phyloP scores from a whole-genome alignment of 1,284 basidiomycete genomes.

The Coriolopsis trogii region DNA sequence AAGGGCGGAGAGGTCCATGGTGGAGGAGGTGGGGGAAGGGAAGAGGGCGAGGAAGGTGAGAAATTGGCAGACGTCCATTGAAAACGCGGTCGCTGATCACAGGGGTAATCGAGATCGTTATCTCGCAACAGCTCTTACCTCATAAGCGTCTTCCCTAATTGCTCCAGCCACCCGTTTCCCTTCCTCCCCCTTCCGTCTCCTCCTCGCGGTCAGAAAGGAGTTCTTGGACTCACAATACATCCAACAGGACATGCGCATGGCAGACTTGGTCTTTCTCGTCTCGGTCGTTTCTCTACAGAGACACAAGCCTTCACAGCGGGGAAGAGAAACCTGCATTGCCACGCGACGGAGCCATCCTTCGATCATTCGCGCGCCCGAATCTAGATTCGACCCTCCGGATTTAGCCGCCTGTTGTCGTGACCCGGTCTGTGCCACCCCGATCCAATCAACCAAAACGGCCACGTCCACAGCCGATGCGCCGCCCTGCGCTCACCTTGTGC shows the following conservation, averaged over 20 bases:
- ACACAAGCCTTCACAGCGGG: background rate
- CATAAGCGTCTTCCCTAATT: conserved; percentile 22
- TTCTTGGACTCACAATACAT: too few relatives aligned
- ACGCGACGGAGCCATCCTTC: too few relatives aligned
- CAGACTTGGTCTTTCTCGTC: too few relatives aligned
- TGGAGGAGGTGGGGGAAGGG: conserved; percentile 28
- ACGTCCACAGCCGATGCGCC: too few relatives aligned
- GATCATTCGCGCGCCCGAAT: conserved; percentile 20
- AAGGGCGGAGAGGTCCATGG: conserved; percentile 74
- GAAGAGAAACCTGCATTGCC: background rate
- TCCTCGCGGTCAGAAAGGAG: too few relatives aligned
- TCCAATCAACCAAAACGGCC: background rate
- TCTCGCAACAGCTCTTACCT: conserved; percentile 32
- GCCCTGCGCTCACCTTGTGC: too few relatives aligned
- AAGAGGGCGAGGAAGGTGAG: conserved; percentile 30
- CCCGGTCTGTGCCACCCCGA: background rate
- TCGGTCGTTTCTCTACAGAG: background rate
- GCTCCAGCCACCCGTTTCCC: background rate
- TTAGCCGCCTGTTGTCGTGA: conserved; percentile 16
- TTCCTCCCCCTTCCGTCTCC: background rate
- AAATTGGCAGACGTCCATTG: conserved; percentile 31
- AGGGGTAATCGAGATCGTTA: conserved; percentile 39
- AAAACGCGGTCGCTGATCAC: conserved; percentile 38
- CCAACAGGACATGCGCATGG: too few relatives aligned
- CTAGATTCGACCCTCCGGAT: conserved; percentile 23